phyloP scores from a whole-genome alignment of 805 yeast genomes.

The Barnettozyma wickerhamii region DNA sequence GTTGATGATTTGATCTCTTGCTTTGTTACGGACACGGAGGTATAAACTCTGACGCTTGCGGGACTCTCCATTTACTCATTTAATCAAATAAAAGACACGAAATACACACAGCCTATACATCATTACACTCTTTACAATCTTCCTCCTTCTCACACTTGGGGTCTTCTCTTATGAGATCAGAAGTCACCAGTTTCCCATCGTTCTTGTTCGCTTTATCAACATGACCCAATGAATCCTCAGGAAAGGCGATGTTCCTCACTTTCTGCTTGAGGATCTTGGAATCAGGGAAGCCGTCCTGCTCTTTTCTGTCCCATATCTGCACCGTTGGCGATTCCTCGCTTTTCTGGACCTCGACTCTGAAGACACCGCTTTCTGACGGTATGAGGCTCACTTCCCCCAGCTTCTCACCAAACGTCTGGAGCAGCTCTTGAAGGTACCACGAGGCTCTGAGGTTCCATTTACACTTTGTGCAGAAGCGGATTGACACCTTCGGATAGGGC shows the following conservation, averaged over 20 bases:
- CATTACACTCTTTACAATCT: conserved; percentile 20
- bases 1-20: not conserved
- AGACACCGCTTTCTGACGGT: conserved; percentile 52
- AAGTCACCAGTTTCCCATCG: conserved; percentile 17
- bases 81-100: no score
- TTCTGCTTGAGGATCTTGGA: conserved; percentile 70
- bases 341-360: conserved; percentile 49
- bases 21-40: not conserved
- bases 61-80: no score
- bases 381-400: conserved; percentile 51
- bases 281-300: conserved; percentile 79
- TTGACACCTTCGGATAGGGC: conserved; percentile 56
- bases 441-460: conserved; percentile 86
- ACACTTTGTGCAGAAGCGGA: conserved; percentile 76
- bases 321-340: conserved; percentile 29
- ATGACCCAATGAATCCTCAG: conserved; percentile 56
- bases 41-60: no score
- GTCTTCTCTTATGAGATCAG: not conserved
- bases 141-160: not conserved
- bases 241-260: conserved; percentile 56
- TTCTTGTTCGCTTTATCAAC: conserved; percentile 38
- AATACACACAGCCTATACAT: no score
- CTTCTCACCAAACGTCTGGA: conserved; percentile 69
- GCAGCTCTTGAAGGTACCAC: conserved; percentile 81
- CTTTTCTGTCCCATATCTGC: conserved; percentile 56